Evolutionary conservation across 140 eudicot species (phyloP), one percentile per base, ranked within the genome.

Genomic region (Oenanthe javanica): DNA sequence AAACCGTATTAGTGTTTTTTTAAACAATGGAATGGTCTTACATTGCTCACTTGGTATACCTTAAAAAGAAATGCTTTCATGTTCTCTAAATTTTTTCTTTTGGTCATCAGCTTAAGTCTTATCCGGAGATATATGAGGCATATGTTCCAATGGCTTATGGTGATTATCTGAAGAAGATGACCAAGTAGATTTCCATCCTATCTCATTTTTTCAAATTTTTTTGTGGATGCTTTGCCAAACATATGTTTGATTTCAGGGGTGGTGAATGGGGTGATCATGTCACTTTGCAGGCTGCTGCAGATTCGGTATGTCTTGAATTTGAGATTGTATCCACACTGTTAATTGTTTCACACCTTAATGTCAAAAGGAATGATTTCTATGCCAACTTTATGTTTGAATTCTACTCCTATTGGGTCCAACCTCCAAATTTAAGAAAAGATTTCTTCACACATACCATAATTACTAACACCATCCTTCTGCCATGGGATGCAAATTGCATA

Each of bases 201-300:
- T 59, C 63, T 31, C 18, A 45, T 79, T 83, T 54, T 11, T 77
- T 63, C 75, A 75, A 73, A 9, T 55, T 52, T 18, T 82, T 72
- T 66, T 48, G 46, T 74, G 45, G 50, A 19, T 79, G 13, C 25
- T 82, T 82, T 84, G 50, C 74, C n/a, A 72, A 84, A 59, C 66
- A 18, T 79, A 27, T 70, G 49, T 83, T 81, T 66, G 71, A 31
- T 57, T 81, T 40, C 52, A 90, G 97, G 96, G 87, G 71, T 31
- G 96, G 97, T 52, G 96, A 93, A 86, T 93, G 96, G 97, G 96
- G 97, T 48, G 97, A 93, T 93, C 97, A 93, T 85, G 97, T 93
- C 86, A 91, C 97, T 47, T 84, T 93, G 81, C 97, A 91, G 85
- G 97, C 97, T 84, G 97, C 97, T 83, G 92, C 97, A 77, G 97